These are phyloP conservation scores for Xerocomellus dryophilus DNA, from an alignment of 768 basidiomycete genomes.

Conservation along the genomic window DNA sequence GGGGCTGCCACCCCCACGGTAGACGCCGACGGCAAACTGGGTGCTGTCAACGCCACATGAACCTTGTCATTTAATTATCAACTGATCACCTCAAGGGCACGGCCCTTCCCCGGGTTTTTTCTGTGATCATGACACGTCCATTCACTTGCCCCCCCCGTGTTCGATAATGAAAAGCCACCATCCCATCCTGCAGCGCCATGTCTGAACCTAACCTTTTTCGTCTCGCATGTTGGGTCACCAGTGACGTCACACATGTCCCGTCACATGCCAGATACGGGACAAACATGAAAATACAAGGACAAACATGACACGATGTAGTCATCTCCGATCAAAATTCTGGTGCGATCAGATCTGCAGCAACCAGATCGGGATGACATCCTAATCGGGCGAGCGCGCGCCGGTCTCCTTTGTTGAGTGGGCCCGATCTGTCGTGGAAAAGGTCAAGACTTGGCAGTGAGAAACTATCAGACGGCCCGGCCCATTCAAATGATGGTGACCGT, in stretches of 20 bases:
- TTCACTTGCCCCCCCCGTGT: slow-evolving; percentile 6
- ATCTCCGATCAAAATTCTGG: slow-evolving; percentile 37
- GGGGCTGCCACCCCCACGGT: slow-evolving; percentile 7
- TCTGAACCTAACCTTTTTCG: slow-evolving; percentile 27
- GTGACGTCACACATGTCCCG: slow-evolving; percentile 26
- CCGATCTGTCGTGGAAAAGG: slow-evolving; percentile 10
- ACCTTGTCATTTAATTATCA: slow-evolving; percentile 23
- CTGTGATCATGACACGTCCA: slow-evolving; percentile 7
- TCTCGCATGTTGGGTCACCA: not conserved
- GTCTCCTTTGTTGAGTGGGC: not conserved
- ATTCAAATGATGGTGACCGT: slow-evolving; percentile 10
- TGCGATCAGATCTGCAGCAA: slow-evolving; percentile 29
- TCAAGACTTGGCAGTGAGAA: slow-evolving; percentile 11
- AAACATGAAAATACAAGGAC: slow-evolving; percentile 19
- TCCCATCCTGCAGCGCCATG: slow-evolving; percentile 7
- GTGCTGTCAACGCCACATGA: slow-evolving; percentile 24
- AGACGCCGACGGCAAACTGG: slow-evolving; percentile 17
- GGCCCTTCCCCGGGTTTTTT: slow-evolving; percentile 12
- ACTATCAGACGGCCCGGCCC: slow-evolving; percentile 9
- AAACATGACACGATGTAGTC: slow-evolving; percentile 15
- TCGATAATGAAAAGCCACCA: slow-evolving; percentile 16
- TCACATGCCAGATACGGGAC: slow-evolving; percentile 20
- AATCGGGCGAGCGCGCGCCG: slow-evolving; percentile 24
- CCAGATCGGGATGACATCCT: slow-evolving; percentile 18
- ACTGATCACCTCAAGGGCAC: slow-evolving; percentile 19